A percentile compares a stretch with the other conserved stretches of the same genome.
These are phyloP conservation scores for Yueomyces sp. DNA, from an alignment of 805 yeast species.

Conservation along the genomic window DNA sequence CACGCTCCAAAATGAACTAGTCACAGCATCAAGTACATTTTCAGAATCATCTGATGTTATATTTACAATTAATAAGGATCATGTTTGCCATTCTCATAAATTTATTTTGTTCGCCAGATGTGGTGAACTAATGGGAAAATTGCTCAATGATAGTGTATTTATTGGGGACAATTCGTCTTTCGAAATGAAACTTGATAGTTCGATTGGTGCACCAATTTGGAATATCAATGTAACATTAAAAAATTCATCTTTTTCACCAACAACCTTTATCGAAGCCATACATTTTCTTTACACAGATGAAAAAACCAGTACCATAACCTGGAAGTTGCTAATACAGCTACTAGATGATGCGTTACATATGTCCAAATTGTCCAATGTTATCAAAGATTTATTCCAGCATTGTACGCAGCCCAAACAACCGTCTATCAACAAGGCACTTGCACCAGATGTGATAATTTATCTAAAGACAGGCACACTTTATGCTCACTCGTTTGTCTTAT, in stretches of 20 bases:
- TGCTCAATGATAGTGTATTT: slow-evolving; percentile 1
- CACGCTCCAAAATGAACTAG: not conserved
- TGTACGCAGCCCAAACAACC: not conserved
- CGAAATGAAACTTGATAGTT: not conserved
- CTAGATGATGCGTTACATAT: slow-evolving; percentile 12
- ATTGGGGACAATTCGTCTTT: slow-evolving; percentile 3
- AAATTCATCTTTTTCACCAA: not conserved
- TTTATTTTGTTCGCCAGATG: slow-evolving; percentile 10
- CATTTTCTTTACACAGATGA: slow-evolving; percentile 18
- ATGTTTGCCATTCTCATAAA: slow-evolving; percentile 14
- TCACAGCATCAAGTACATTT: not conserved
- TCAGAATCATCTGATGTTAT: slow-evolving; percentile 6
- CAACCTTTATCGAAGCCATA: slow-evolving; percentile 3
- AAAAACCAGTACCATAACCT: slow-evolving; percentile 4
- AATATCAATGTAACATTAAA: slow-evolving; percentile 1
- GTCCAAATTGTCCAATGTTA: slow-evolving; percentile 5
- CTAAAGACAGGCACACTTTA: slow-evolving; percentile 33
- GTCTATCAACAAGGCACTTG: not conserved
- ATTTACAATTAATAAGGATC: slow-evolving; percentile 5
- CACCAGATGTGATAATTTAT: slow-evolving; percentile 31
- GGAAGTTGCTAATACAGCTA: slow-evolving; percentile 5
- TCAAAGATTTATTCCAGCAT: slow-evolving; percentile 1
- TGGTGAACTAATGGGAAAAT: slow-evolving; percentile 2
- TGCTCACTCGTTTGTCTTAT: slow-evolving; percentile 41
- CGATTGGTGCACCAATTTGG: slow-evolving; percentile 1